phyloP scores from a whole-genome alignment of 2,329 filamentous ascomycete species.

The Xylaria sp. region DNA sequence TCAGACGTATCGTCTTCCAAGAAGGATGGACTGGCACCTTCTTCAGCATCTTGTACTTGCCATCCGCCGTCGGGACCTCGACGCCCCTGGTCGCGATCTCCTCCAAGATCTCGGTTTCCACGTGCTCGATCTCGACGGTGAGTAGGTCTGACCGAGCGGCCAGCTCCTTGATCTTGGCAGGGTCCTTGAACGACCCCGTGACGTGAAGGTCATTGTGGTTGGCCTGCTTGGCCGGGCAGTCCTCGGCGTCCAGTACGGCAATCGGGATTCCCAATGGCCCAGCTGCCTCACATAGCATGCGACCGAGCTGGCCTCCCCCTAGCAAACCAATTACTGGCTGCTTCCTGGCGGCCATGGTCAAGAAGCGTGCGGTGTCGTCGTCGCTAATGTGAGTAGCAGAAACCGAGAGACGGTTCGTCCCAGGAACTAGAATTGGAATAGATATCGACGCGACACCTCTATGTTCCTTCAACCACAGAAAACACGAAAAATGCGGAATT shows the following conservation, averaged over 20 bases:
- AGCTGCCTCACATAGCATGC: constrained; percentile 92
- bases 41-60: constrained; percentile 42
- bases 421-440: too few relatives aligned
- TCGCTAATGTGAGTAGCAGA: not conserved
- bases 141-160: constrained; percentile 77
- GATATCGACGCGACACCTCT: too few relatives aligned
- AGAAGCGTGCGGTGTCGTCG: not conserved
- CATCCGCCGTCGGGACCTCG: constrained; percentile 48
- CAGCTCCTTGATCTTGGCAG: constrained; percentile 76
- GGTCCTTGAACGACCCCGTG: constrained; percentile 84
- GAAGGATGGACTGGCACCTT: constrained; percentile 73
- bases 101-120: constrained; percentile 86
- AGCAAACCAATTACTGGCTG: constrained; percentile 21
- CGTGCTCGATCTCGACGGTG: constrained; percentile 94
- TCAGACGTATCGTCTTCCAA: constrained; percentile 82
- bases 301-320: constrained; percentile 72
- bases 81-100: constrained; percentile 72
- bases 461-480: too few relatives aligned
- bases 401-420: too few relatives aligned
- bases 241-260: constrained; percentile 75
- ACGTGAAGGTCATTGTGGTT: constrained; percentile 76
- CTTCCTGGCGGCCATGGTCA: constrained; percentile 17
- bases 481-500: too few relatives aligned
- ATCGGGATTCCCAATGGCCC: constrained; percentile 73
- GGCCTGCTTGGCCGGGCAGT: constrained; percentile 83